A percentile compares a stretch with the other conserved stretches of the same genome.
Evolutionary conservation across 306 rosid genomes (phyloP).

Genomic region (Arachis hypogaea): DNA sequence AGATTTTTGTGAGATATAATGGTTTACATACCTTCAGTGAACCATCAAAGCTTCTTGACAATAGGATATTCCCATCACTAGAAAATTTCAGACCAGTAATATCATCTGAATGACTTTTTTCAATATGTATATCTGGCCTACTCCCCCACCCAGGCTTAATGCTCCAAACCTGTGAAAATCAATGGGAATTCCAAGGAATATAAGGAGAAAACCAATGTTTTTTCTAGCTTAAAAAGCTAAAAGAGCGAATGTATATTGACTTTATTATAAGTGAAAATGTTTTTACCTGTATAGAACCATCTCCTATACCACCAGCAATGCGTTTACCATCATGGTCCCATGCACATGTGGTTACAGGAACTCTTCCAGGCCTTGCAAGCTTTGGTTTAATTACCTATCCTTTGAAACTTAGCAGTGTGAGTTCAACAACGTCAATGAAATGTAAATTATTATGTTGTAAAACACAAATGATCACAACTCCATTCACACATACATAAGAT

Average conservation of each 20-base stretch:
- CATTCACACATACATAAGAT: constrained; percentile 2
- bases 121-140: constrained; percentile 78
- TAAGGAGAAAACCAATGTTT: constrained; percentile 26
- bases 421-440: constrained; percentile 23
- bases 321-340: constrained; percentile 91
- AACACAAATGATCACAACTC: constrained; percentile 24
- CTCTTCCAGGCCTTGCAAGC: constrained; percentile 89
- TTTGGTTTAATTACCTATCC: constrained; percentile 91
- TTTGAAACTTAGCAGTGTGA: constrained; percentile 37
- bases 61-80: constrained; percentile 66
- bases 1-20: constrained; percentile 8
- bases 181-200: constrained; percentile 33
- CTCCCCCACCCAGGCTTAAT: constrained; percentile 98
- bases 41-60: constrained; percentile 89
- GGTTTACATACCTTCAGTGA: constrained; percentile 69
- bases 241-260: constrained; percentile 11
- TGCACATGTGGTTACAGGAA: constrained; percentile 88
- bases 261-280: constrained; percentile 15
- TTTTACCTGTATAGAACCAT: constrained; percentile 92
- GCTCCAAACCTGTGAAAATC: constrained; percentile 70
- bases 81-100: constrained; percentile 81
- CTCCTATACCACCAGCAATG: constrained; percentile 90
- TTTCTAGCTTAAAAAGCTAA: constrained; percentile 27
- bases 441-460: constrained; percentile 16
- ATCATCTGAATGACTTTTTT: constrained; percentile 76